Evolutionary conservation across 2,329 filamentous ascomycete genomes (phyloP).

Genomic region (Biscogniauxia sp.): DNA sequence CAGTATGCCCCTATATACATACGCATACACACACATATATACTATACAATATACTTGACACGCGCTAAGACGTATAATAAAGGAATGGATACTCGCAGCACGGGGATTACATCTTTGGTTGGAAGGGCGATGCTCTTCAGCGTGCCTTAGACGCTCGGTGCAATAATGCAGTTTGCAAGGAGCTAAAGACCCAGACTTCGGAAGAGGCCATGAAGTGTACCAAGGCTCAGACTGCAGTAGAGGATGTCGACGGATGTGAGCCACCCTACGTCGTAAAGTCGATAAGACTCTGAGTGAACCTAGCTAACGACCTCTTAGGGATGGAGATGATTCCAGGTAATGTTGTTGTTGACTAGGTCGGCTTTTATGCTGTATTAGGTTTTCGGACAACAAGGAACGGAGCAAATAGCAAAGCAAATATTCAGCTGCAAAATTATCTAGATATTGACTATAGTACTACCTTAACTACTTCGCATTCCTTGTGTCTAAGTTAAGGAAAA

Average conservation of each 20-base stretch:
- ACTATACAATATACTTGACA: neutral
- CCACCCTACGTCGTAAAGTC: neutral
- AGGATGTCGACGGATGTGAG: slow-evolving; percentile 30
- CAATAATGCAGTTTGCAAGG: slow-evolving; percentile 31
- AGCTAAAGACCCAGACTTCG: slow-evolving; percentile 27
- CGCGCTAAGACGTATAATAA: neutral
- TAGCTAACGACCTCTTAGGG: neutral
- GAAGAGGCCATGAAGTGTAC: slow-evolving; percentile 28
- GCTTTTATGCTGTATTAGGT: neutral
- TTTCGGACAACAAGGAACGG: neutral
- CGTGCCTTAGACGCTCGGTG: slow-evolving; percentile 39
- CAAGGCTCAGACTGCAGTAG: slow-evolving; percentile 23
- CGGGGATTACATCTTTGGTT: slow-evolving; percentile 42
- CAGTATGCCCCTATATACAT: neutral
- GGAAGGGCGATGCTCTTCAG: slow-evolving; percentile 39
- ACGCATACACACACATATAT: neutral
- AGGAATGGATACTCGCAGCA: slow-evolving; percentile 29
- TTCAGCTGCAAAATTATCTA: no score
- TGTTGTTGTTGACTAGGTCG: neutral
- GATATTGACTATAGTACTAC: no score
- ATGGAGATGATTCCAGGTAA: neutral
- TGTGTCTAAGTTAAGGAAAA: no score
- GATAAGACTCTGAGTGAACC: neutral
- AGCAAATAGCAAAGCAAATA: no score
- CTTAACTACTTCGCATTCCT: no score